Percentiles rank a stretch among this genome's conserved stretches.
These are phyloP conservation scores for Neonectria coccinea DNA, from an alignment of 2,329 filamentous ascomycete genomes.

Conservation along the genomic window DNA sequence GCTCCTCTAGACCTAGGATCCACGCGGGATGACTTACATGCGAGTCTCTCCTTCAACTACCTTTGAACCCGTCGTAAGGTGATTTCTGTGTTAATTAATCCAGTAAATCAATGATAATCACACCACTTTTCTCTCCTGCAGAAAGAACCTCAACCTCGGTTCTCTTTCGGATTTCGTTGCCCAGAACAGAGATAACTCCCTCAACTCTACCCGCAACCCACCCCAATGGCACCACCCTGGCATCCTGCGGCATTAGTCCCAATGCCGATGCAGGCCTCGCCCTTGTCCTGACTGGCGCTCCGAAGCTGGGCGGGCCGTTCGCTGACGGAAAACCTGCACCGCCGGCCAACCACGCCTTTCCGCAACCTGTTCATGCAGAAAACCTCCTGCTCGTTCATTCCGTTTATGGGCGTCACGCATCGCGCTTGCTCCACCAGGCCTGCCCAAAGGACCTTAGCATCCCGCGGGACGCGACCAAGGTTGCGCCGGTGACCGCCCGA, in stretches of 20 bases:
- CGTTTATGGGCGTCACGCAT: background rate
- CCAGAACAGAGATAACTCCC: background rate
- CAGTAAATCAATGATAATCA: background rate
- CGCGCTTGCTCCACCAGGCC: background rate
- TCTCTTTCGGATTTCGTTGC: background rate
- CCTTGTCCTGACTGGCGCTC: constrained; percentile 14
- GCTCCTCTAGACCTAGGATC: background rate
- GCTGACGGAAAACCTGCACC: background rate
- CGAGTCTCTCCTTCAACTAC: background rate
- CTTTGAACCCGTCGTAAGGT: too few species aligned
- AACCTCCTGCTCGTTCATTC: background rate
- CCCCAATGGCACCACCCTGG: constrained; percentile 12
- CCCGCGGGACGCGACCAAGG: background rate
- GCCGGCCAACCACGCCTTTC: constrained; percentile 5
- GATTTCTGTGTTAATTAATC: too few species aligned
- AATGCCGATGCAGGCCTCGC: constrained; percentile 11
- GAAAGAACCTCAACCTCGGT: background rate
- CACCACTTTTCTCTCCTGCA: background rate
- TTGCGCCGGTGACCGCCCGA: constrained; percentile 2
- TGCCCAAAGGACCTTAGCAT: background rate
- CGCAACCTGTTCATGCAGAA: constrained; percentile 25
- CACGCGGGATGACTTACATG: background rate
- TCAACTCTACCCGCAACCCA: background rate
- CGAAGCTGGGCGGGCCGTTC: background rate
- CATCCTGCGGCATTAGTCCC: constrained; percentile 13